Conservation (phyloP, 148 eudicot genomes). For the Rhododendron kiyosumense region DNA sequence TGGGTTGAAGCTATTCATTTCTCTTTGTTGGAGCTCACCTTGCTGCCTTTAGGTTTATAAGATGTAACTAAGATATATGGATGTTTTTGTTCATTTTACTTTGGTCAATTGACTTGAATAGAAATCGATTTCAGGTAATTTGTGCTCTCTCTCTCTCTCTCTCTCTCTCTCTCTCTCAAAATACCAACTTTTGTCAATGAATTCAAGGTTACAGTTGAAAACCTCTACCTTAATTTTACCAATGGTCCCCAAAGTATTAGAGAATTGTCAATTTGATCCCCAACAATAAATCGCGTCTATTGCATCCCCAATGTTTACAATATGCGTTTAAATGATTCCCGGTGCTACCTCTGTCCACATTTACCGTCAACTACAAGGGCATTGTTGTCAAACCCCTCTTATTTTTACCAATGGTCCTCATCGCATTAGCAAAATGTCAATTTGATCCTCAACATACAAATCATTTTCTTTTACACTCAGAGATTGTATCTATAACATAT, state of each 20-base stretch:
- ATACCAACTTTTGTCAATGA: not conserved
- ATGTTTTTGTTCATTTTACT: not conserved
- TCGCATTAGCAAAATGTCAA: no score
- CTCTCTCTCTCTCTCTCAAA: not conserved
- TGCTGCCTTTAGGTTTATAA: not conserved
- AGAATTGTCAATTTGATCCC: no score
- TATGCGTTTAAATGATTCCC: no score
- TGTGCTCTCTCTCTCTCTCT: not conserved
- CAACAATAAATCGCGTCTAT: no score
- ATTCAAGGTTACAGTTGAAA: not conserved
- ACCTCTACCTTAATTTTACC: not conserved
- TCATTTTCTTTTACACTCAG: not conserved
- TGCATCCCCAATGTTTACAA: no score
- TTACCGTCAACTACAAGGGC: no score
- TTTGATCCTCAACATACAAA: no score
- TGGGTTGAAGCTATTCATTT: slow-evolving; percentile 8
- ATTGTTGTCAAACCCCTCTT: no score
- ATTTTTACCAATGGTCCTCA: no score
- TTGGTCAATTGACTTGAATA: not conserved
- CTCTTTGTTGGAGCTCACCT: slow-evolving; percentile 4
- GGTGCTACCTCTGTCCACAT: no score
- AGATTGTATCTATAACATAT: not conserved
- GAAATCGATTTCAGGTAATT: not conserved
- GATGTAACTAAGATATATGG: not conserved
- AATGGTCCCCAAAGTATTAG: no score